Evolutionary conservation across 495 filamentous ascomycete genomes (phyloP).

Genomic region (Parachaetomium inaequale): DNA sequence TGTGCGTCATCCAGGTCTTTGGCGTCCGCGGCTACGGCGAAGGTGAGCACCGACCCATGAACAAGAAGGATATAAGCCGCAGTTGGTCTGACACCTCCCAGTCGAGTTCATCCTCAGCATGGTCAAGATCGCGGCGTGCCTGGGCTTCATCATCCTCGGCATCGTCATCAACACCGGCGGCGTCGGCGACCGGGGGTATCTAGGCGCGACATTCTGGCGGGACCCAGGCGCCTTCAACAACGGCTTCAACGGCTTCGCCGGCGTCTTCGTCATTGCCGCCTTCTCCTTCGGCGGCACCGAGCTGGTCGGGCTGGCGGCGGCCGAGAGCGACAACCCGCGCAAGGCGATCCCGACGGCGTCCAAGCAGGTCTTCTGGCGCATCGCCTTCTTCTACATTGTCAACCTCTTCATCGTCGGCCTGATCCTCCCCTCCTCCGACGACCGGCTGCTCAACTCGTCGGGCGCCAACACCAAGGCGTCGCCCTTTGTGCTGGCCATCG

Average conservation of each 20-base stretch:
- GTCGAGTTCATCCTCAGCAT: slow-evolving; percentile 58
- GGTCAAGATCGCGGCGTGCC: slow-evolving; percentile 62
- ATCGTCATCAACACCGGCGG: slow-evolving; percentile 64
- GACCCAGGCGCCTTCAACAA: slow-evolving; percentile 66
- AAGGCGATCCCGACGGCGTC: slow-evolving; percentile 68
- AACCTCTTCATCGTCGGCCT: slow-evolving; percentile 70
- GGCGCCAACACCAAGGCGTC: slow-evolving; percentile 53
- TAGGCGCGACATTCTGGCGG: slow-evolving; percentile 66
- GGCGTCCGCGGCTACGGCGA: too few species aligned
- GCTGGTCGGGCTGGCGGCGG: slow-evolving; percentile 63
- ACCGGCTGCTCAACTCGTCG: slow-evolving; percentile 48
- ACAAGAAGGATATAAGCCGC: too few species aligned
- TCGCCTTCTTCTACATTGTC: slow-evolving; percentile 67
- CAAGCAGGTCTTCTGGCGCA: slow-evolving; percentile 65
- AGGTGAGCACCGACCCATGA: too few species aligned
- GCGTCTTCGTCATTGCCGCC: slow-evolving; percentile 56
- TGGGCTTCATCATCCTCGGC: slow-evolving; percentile 64
- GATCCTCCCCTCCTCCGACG: slow-evolving; percentile 57
- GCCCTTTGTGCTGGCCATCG: slow-evolving; percentile 70
- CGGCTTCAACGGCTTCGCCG: slow-evolving; percentile 61
- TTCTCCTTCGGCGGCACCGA: slow-evolving; percentile 58
- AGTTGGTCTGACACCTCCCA: too few species aligned
- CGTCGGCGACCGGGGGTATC: slow-evolving; percentile 51
- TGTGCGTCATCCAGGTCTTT: too few species aligned
- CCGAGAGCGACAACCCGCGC: slow-evolving; percentile 68